phyloP scores from a whole-genome alignment of 164 flowering plant genomes.

The Sedum album region DNA sequence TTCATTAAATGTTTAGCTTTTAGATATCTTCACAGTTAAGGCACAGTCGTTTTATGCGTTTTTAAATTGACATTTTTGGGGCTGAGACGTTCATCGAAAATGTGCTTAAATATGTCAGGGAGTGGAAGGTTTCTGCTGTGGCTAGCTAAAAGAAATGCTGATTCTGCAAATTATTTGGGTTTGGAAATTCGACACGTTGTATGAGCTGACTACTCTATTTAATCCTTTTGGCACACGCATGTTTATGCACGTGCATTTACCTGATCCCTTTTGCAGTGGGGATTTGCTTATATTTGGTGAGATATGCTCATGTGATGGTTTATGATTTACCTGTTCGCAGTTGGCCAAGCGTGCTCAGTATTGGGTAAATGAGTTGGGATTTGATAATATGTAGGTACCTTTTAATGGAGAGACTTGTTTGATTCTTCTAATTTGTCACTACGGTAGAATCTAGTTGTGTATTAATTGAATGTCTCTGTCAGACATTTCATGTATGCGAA shows the following conservation, averaged over 20 bases:
- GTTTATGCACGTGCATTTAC: conserved; percentile 9
- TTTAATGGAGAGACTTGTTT: neutral
- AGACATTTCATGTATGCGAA: conserved; percentile 86
- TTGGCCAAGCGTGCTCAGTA: conserved; percentile 65
- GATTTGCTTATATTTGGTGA: neutral
- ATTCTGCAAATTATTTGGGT: conserved; percentile 68
- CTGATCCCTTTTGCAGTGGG: neutral
- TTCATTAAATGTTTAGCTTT: neutral
- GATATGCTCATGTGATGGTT: neutral
- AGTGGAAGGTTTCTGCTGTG: conserved; percentile 96
- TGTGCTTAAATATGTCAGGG: no score
- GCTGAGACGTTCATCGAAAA: no score
- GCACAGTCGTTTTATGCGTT: neutral
- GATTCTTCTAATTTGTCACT: neutral
- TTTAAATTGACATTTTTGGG: neutral
- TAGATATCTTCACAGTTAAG: neutral
- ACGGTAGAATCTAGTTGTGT: neutral
- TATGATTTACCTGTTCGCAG: conserved; percentile 28
- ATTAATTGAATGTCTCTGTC: conserved; percentile 10
- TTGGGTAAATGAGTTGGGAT: conserved; percentile 70
- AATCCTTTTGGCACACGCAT: conserved; percentile 6
- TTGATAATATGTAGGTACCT: conserved; percentile 60
- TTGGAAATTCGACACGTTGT: conserved; percentile 85
- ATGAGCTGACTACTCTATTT: conserved; percentile 23
- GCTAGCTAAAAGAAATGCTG: conserved; percentile 66